These are phyloP conservation scores for Elsinoe perseae DNA, from an alignment of 2,329 filamentous ascomycete species.

Conservation along the genomic window DNA sequence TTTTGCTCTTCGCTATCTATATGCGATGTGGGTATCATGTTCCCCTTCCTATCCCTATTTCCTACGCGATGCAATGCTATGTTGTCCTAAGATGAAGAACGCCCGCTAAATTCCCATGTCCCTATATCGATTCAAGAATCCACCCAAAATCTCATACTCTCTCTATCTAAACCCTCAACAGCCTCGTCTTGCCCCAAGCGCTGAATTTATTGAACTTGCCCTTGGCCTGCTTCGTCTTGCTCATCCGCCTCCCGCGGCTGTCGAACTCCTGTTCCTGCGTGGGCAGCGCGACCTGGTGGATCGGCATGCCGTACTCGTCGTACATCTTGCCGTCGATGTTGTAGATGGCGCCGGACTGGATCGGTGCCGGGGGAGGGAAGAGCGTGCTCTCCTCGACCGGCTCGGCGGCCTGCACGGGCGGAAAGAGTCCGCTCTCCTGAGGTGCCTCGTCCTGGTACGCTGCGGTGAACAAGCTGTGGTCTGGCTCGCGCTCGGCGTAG, in stretches of 20 bases:
- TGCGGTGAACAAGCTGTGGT: constrained; percentile 9
- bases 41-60: not conserved
- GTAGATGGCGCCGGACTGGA: constrained; percentile 12
- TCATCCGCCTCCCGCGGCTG: not conserved
- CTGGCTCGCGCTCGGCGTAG: constrained; percentile 7
- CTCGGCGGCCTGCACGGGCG: not conserved
- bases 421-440: constrained; percentile 1
- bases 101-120: not conserved
- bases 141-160: not conserved
- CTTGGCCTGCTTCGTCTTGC: constrained; percentile 15
- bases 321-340: constrained; percentile 14
- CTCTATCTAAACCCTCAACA: constrained; percentile 9
- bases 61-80: not conserved
- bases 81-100: constrained; percentile 4
- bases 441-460: constrained; percentile 3
- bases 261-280: not conserved
- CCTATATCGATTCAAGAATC: not conserved
- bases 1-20: not conserved
- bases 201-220: constrained; percentile 15
- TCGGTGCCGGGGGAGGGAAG: constrained; percentile 1
- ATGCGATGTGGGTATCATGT: constrained; percentile 1
- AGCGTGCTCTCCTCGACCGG: not conserved
- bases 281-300: constrained; percentile 1
- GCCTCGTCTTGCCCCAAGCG: constrained; percentile 14
- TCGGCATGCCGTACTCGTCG: constrained; percentile 15